Base-by-base conservation (phyloP, 208 protist genomes). In the Leishmania mexicana region DNA sequence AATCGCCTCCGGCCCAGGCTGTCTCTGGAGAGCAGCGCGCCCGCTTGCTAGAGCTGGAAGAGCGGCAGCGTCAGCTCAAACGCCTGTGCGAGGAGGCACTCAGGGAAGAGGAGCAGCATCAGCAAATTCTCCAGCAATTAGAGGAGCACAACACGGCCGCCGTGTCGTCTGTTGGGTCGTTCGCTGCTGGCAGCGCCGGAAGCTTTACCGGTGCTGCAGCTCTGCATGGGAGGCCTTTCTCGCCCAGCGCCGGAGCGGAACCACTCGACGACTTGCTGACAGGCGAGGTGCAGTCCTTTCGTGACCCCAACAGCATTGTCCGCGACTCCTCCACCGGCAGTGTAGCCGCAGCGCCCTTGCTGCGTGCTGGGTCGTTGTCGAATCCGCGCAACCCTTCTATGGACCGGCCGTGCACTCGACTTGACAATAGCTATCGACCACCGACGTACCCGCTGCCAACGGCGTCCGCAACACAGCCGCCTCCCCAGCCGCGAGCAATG, bases 271-370 rank as follows among this genome's bases (percentile, higher is more conserved):
- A 94, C 74, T 83, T 90, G 24, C 80, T 94, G 72, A 94, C 91
- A 24, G 91, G 91, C 8, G 91, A 94, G 77, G 91, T 94, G 70
- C 89, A 92, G 72, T 94, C 91, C 28, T 94, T 94, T 62, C 87
- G 89, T 6, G 89, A 92, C 75, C 81, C 89, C 10, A 88, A 87
- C 81, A 94, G 91, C 79, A 40, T 86, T 35, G 87, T 78, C 7
- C 78, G 88, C 10, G 88, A 81, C 54, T 94, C 90, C 60, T 92
- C 90, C 38, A 75, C 89, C 17, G 84, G 82, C 76, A 85, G 75
- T 31, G 75, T 76, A 19, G 78, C 31, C 15, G 83, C 51, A 28
- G 78, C 76, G 40, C 49, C 72, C 17, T 49, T 8, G 53, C 13
- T 31, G 21, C 47, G 57, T 38, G 21, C 38, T 31, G 57, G 53